Evolutionary conservation across 2,329 filamentous ascomycete genomes (phyloP).

Genomic region (Epicoccum nigrum): DNA sequence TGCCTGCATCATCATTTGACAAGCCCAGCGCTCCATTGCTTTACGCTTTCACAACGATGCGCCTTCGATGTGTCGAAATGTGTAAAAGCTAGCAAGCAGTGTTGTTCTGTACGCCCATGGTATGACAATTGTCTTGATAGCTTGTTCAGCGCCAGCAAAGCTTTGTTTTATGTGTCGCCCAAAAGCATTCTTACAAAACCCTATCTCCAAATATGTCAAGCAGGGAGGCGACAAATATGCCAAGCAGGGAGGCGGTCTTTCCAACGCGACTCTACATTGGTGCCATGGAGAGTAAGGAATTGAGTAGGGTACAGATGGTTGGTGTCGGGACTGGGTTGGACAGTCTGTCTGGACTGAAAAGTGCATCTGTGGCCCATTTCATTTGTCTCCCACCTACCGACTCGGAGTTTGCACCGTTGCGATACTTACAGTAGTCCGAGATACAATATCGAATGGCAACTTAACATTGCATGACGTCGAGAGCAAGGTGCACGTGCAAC

Average conservation of each 20-base stretch:
- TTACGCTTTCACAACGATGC: background rate
- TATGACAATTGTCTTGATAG: conserved; percentile 13
- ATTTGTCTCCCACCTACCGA: conserved; percentile 27
- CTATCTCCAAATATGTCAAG: conserved; percentile 11
- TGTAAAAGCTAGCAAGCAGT: too few relatives aligned
- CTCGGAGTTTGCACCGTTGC: conserved; percentile 33
- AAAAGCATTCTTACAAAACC: conserved; percentile 11
- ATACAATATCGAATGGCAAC: conserved; percentile 36
- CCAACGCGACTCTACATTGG: conserved; percentile 8
- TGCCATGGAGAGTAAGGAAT: conserved; percentile 6
- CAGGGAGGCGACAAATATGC: conserved; percentile 11
- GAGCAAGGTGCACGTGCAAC: conserved; percentile 10
- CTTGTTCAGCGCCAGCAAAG: conserved; percentile 10
- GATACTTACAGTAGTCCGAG: conserved; percentile 34
- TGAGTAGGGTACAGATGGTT: conserved; percentile 9
- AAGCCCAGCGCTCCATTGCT: background rate
- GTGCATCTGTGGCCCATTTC: conserved; percentile 13
- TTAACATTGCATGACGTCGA: conserved; percentile 12
- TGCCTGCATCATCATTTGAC: too few relatives aligned
- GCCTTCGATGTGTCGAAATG: too few relatives aligned
- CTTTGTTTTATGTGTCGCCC: conserved; percentile 5
- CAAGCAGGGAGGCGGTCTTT: conserved; percentile 9
- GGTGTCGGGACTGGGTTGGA: conserved; percentile 2
- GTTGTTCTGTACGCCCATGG: conserved; percentile 1
- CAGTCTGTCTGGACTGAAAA: conserved; percentile 14